Base-by-base conservation (phyloP, 768 basidiomycete species). In the Dacryopinax primogenitus region DNA sequence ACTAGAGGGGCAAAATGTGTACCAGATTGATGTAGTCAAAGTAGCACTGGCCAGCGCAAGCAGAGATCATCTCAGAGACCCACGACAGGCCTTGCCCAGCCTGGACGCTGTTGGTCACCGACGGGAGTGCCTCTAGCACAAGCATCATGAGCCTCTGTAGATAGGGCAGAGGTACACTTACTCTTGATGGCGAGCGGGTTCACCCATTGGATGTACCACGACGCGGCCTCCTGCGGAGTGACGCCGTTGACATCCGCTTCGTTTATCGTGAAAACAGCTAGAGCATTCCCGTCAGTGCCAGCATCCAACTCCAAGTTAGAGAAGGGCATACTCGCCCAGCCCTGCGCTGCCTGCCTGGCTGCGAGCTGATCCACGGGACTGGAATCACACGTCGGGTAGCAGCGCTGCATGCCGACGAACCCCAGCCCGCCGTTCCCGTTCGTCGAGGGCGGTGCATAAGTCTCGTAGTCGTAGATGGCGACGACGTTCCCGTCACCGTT, bases 381-480 rank as follows among this genome's bases (percentile, higher is more conserved):
- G 18, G 41, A 44, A 23, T 44, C 41, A 23, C 41, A 44, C 7
- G 41, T 44, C 41, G 41, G 41, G 18, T 44, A 44, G 18, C 41
- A 44, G 41, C 41, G 41, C 41, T 44, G 41, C 41, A 44, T 44
- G 41, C 41, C 41, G 16, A 44, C 23, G 41, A 44, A 44, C 7
- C 41, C 41, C 18, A 44, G 41, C 3, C 41, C 41, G 41, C 41
- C 41, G 41, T 44, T 18, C 7, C 41, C 41, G 18, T 44, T 44
- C 18, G 41, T 44, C 41, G 41, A 44, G 18, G 41, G 41, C 41
- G 41, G 41, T 15, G 41, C 41, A 18, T 44, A 44, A 15, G 41
- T 44, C 41, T 44, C 41, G 41, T 44, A 44, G 41, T 44, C 41
- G 41, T 44, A 44, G 41, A 44, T 44, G 41, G 41, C 41, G 16